Conservation (phyloP, 352 stramenopile species). For the Globisporangium sylvaticum region DNA sequence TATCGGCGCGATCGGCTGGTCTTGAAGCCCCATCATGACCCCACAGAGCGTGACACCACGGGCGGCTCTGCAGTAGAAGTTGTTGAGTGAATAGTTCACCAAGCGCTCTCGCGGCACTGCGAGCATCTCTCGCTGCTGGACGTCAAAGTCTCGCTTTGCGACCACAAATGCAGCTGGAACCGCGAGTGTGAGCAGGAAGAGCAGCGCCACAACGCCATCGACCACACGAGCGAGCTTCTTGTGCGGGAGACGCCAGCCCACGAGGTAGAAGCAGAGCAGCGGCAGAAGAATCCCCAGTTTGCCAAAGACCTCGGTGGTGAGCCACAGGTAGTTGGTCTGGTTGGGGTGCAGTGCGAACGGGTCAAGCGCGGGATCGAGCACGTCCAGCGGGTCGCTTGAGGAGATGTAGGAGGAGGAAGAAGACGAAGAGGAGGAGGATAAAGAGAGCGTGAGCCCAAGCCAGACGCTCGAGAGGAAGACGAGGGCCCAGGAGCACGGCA, state of each 20-base stretch:
- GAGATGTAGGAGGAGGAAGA: background rate
- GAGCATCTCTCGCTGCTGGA: background rate
- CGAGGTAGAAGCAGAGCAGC: constrained; percentile 3
- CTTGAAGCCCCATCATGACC: background rate
- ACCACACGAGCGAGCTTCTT: background rate
- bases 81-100: background rate
- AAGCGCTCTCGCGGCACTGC: background rate
- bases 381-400: background rate
- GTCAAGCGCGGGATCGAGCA: background rate
- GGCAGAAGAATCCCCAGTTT: background rate
- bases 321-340: constrained; percentile 2
- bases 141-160: background rate
- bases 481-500: constrained; percentile 6
- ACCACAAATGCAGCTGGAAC: background rate
- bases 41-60: constrained; percentile 1
- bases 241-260: background rate
- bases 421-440: background rate
- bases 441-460: background rate
- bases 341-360: background rate
- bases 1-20: background rate
- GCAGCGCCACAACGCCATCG: background rate
- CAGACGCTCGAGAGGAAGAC: constrained; percentile 9
- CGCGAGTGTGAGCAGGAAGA: background rate
- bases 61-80: constrained; percentile 7
- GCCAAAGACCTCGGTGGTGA: background rate